Base-by-base conservation (phyloP, 257 asterid species). In the Ilex asprella region DNA sequence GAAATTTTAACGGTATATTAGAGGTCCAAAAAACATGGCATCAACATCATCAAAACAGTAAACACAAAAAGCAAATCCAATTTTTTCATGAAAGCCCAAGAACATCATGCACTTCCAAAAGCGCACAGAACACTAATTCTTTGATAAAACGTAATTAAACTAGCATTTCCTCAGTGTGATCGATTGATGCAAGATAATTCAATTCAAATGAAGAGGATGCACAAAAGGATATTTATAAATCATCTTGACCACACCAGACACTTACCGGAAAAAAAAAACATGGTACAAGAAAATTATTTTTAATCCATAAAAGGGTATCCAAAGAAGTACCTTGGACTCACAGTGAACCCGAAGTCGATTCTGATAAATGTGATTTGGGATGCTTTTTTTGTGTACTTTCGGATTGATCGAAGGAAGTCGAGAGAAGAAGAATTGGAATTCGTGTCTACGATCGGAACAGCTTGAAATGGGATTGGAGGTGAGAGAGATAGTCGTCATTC, bases 301-400 rank as follows among this genome's bases (percentile, higher is more conserved):
- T 21, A 21, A 21, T 21, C 27, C 27, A 21, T 21, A 21, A 21
- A 50, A 55, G 43, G 31, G 3, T 4, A 27, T 60, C 31, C 50
- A 59, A 70, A 21, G 41, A 29, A 16, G 54, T 54, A 83, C 91
- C 91, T 63, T 71, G 2, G 81, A 78, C 13, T 74, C 74, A 60
- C 96, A 80, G 78, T 60, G 71, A 67, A 89, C 82, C 58, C 77
- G 74, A 46, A 70, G 52, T 27, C 16, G 77, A 66, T 57, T 60
- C 30, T 67, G 63, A 16, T 59, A 30, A 55, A 47, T 55, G 56
- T 31, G 59, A 70, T 66, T 54, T 13, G 75, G 62, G 43, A 66
- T 58, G 61, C 67, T 73, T 52, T 51, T 58, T 39, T 30, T 14
- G 7, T 11, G 35, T 54, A 65, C 49, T 43, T 63, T 75, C 35